These are phyloP conservation scores for Podospora pseudoanserina DNA, from an alignment of 495 filamentous ascomycete species.

Conservation along the genomic window DNA sequence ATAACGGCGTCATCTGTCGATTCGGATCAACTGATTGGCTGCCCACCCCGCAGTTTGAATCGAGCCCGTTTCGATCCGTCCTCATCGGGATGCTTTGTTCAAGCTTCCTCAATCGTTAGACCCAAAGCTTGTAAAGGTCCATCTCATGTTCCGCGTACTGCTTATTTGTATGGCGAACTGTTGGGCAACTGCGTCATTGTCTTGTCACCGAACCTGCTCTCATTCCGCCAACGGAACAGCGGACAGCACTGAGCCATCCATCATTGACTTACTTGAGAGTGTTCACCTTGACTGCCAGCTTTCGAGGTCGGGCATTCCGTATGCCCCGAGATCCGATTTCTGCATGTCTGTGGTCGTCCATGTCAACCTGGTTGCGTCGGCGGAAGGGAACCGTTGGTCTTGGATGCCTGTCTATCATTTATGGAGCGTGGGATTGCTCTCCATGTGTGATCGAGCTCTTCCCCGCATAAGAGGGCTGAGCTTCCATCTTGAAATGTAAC, in stretches of 20 bases:
- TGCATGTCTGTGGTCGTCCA: neutral
- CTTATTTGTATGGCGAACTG: neutral
- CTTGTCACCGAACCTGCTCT: neutral
- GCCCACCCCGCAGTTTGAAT: neutral
- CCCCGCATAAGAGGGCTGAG: neutral
- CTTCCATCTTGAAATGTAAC: neutral
- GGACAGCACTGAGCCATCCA: neutral
- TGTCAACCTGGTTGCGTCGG: too few species aligned
- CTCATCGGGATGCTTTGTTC: neutral
- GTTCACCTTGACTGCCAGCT: neutral
- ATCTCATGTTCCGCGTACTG: neutral
- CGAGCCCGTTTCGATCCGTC: constrained; percentile 7
- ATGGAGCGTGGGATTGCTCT: neutral
- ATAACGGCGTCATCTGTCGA: constrained; percentile 7
- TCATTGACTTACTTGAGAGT: neutral
- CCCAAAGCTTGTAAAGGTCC: neutral
- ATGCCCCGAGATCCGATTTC: neutral
- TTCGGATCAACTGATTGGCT: constrained; percentile 2
- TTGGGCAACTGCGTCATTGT: neutral
- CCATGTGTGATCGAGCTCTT: neutral
- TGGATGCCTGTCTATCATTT: too few species aligned
- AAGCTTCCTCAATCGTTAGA: neutral
- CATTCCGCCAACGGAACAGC: neutral
- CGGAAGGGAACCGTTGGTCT: too few species aligned
- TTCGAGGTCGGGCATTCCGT: neutral